Evolutionary conservation across 345 rosid species (phyloP).

Genomic region (Eucalyptus cloeziana): DNA sequence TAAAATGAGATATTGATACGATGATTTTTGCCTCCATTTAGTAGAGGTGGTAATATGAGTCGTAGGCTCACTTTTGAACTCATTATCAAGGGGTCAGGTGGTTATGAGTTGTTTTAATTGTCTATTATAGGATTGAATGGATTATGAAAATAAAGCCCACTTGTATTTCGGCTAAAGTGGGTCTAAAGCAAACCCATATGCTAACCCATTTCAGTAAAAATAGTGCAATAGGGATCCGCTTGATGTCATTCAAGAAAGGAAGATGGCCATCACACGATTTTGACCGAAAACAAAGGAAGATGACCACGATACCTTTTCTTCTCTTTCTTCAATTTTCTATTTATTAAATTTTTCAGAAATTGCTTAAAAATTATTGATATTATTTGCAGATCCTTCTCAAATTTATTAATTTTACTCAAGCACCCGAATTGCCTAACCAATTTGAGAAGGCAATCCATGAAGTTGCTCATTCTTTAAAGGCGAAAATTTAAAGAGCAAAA

Average conservation of each 20-base stretch:
- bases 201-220: background rate
- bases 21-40: background rate
- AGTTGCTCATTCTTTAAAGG: background rate
- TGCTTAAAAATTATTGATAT: background rate
- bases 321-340: background rate
- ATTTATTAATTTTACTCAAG: background rate
- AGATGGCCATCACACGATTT: background rate
- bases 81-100: background rate
- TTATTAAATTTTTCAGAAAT: background rate
- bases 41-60: background rate
- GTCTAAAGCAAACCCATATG: background rate
- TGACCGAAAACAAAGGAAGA: background rate
- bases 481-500: background rate
- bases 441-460: background rate
- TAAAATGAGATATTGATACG: background rate
- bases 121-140: background rate
- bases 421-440: background rate
- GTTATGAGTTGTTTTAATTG: background rate
- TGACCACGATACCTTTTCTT: background rate
- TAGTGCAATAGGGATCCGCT: background rate
- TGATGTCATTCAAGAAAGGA: background rate
- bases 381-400: background rate
- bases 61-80: background rate
- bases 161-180: background rate
- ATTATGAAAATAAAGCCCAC: background rate